Conservation (phyloP, 1,284 basidiomycete species). For the Cryptococcus deneoformans region DNA sequence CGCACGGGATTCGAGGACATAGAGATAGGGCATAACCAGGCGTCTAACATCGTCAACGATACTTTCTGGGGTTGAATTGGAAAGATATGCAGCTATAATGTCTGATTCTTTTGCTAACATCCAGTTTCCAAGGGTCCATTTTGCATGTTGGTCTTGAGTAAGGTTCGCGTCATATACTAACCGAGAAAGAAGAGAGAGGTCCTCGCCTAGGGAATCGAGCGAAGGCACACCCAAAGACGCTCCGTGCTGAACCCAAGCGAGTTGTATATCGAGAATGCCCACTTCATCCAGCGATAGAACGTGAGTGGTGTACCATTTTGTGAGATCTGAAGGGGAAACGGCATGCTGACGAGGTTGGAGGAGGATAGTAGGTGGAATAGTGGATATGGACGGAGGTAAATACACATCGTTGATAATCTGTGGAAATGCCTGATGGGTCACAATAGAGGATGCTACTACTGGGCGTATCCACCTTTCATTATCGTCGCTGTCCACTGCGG, state of each 20-base stretch:
- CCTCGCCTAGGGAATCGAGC: conserved; percentile 83
- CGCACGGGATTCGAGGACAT: conserved; percentile 77
- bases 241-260: conserved; percentile 77
- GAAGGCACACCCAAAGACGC: conserved; percentile 73
- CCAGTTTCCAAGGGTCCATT: conserved; percentile 77
- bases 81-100: conserved; percentile 70
- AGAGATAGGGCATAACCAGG: conserved; percentile 85
- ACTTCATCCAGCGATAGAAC: conserved; percentile 64
- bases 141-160: conserved; percentile 24
- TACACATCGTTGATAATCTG: not conserved
- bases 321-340: conserved; percentile 52
- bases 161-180: conserved; percentile 72
- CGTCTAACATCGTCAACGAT: conserved; percentile 68
- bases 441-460: not conserved
- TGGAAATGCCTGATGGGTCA: not conserved
- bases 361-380: not conserved
- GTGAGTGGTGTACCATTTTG: conserved; percentile 69
- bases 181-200: conserved; percentile 76
- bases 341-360: not conserved
- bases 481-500: conserved; percentile 55
- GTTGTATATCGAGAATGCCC: conserved; percentile 73
- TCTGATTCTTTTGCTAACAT: conserved; percentile 60
- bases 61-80: conserved; percentile 62
- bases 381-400: not conserved
- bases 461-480: conserved; percentile 48